Conservation (phyloP, 495 filamentous ascomycete genomes). For the Daldinia loculata region DNA sequence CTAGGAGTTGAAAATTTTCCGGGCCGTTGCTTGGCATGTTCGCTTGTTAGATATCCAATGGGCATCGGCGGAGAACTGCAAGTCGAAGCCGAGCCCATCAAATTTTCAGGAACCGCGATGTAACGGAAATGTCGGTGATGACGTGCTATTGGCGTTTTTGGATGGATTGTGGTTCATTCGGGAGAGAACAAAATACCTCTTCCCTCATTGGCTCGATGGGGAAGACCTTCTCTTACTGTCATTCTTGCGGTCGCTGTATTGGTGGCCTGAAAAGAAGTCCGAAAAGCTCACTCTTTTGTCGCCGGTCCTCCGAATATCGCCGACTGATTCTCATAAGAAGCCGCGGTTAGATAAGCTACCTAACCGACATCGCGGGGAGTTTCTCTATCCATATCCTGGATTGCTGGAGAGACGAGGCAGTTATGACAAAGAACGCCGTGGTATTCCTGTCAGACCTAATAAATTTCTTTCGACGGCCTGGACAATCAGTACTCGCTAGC, state of each 20-base stretch:
- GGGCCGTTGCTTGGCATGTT: constrained; percentile 22
- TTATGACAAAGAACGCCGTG: not conserved
- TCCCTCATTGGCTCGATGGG: constrained; percentile 11
- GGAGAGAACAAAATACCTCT: constrained; percentile 3
- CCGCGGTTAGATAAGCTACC: constrained; percentile 4
- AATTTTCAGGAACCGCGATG: constrained; percentile 28
- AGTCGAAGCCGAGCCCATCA: constrained; percentile 15
- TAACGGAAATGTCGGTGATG: constrained; percentile 35
- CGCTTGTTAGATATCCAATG: constrained; percentile 16
- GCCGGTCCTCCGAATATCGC: constrained; percentile 28
- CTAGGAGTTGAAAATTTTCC: constrained; percentile 20
- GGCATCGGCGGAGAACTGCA: constrained; percentile 13
- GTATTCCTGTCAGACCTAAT: not conserved
- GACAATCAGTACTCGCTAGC: not conserved
- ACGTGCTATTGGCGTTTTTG: constrained; percentile 25
- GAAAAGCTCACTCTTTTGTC: not conserved
- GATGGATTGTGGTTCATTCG: constrained; percentile 15
- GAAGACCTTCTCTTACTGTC: constrained; percentile 2
- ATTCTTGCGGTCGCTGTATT: constrained; percentile 3
- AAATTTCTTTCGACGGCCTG: not conserved
- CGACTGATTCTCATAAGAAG: constrained; percentile 6
- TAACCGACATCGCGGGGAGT: constrained; percentile 28
- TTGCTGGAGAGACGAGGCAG: not conserved
- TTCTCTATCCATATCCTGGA: constrained; percentile 7
- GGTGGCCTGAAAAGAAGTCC: not conserved